Percentiles rank a stretch among this genome's conserved stretches.
Conservation (phyloP, 495 filamentous ascomycete species). For the Extremus antarcticus region DNA sequence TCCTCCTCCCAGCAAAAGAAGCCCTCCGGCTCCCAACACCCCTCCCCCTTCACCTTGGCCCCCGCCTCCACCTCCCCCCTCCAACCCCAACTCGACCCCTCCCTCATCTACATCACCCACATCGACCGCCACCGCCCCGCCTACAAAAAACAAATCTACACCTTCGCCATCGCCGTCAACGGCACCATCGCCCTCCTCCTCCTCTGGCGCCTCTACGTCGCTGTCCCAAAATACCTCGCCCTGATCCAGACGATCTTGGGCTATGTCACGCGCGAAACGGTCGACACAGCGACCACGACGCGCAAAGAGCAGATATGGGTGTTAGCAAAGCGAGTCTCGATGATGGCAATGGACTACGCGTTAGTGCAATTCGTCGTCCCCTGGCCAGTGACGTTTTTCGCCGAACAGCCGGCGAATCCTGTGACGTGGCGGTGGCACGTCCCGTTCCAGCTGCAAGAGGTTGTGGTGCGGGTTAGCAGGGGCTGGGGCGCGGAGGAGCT, state of each 20-base stretch:
- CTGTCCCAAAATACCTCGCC: conserved; percentile 53
- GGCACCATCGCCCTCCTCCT: conserved; percentile 47
- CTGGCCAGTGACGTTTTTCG: conserved; percentile 66
- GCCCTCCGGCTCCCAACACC: conserved; percentile 29
- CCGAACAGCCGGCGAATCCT: conserved; percentile 40
- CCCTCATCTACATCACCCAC: conserved; percentile 68
- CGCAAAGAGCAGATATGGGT: conserved; percentile 40
- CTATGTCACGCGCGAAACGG: conserved; percentile 44
- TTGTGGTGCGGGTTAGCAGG: conserved; percentile 61
- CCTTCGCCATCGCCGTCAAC: conserved; percentile 62
- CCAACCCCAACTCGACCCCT: conserved; percentile 45
- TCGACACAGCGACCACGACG: conserved; percentile 42
- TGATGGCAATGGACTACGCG: conserved; percentile 60
- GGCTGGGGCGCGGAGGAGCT: conserved; percentile 40
- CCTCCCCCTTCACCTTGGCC: conserved; percentile 52
- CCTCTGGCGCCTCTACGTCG: conserved; percentile 47
- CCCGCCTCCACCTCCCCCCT: conserved; percentile 50
- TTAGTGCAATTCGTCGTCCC: conserved; percentile 56
- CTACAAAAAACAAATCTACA: conserved; percentile 68
- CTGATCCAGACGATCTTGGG: conserved; percentile 52
- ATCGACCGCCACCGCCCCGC: conserved; percentile 52
- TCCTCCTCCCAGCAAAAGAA: conserved; percentile 2
- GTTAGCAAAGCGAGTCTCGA: conserved; percentile 42
- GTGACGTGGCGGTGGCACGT: conserved; percentile 57
- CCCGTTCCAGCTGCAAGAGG: conserved; percentile 59